A percentile compares a stretch with the other conserved stretches of the same genome.
Evolutionary conservation across 2,329 filamentous ascomycete species (phyloP).

Genomic region (Calonectria hongkongensis): DNA sequence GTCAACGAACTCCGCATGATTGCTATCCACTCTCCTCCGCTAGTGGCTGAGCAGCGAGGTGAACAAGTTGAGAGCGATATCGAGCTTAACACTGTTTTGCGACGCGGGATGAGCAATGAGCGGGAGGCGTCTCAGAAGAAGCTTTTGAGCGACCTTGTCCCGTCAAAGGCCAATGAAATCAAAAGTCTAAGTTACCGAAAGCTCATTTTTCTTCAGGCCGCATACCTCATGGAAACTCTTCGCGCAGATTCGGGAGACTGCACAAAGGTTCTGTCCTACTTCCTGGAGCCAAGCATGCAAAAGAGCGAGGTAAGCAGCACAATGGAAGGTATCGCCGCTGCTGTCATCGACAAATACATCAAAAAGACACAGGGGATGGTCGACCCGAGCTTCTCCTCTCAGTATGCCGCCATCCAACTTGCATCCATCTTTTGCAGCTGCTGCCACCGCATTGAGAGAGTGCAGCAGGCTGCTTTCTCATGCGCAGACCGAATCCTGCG

Average conservation of each 20-base stretch:
- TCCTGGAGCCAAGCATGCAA: constrained; percentile 91
- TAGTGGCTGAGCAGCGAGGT: constrained; percentile 91
- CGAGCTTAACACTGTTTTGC: constrained; percentile 94
- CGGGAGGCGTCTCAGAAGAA: constrained; percentile 88
- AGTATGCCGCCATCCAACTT: constrained; percentile 91
- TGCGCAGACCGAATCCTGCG: constrained; percentile 91
- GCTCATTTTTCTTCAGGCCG: constrained; percentile 92
- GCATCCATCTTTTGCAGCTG: constrained; percentile 90
- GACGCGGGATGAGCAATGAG: constrained; percentile 88
- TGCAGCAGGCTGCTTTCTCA: constrained; percentile 88
- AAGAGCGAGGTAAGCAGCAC: constrained; percentile 77
- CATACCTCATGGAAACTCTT: constrained; percentile 91
- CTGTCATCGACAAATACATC: constrained; percentile 87
- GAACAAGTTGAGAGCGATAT: constrained; percentile 97
- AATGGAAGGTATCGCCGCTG: constrained; percentile 79
- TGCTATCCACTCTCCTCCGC: constrained; percentile 88
- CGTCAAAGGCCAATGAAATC: constrained; percentile 85
- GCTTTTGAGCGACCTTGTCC: constrained; percentile 82
- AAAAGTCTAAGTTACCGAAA: constrained; percentile 90
- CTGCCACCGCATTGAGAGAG: constrained; percentile 93
- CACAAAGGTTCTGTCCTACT: constrained; percentile 92
- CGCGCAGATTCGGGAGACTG: constrained; percentile 92
- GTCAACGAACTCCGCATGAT: constrained; percentile 87
- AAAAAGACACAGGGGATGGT: constrained; percentile 82
- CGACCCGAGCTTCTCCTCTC: constrained; percentile 88